phyloP scores from a whole-genome alignment of 805 yeast genomes.

The Candida caryicola region DNA sequence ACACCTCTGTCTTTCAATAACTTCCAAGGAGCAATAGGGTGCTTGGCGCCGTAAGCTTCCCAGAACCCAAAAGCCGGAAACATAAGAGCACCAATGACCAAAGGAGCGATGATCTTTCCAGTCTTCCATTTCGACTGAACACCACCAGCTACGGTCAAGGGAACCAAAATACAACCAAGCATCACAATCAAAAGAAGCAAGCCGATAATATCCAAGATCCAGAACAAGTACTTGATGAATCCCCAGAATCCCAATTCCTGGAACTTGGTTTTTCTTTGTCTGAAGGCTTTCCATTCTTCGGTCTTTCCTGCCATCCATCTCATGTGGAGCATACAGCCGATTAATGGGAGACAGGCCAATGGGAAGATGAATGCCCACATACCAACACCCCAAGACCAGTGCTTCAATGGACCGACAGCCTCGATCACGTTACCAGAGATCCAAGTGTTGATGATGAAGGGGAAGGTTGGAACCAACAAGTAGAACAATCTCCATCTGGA shows the following conservation, averaged over 20 bases:
- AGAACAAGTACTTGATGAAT: constrained; percentile 14
- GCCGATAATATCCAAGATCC: constrained; percentile 37
- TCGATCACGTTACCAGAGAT: constrained; percentile 17
- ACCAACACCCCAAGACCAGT: constrained; percentile 20
- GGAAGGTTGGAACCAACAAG: constrained; percentile 14
- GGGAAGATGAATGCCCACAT: constrained; percentile 24
- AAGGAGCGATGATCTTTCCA: constrained; percentile 10
- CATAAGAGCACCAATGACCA: constrained; percentile 11
- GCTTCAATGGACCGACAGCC: constrained; percentile 9
- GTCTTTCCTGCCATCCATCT: constrained; percentile 15
- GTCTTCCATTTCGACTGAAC: constrained; percentile 15
- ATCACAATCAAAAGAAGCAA: constrained; percentile 30
- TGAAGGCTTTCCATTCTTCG: constrained; percentile 15
- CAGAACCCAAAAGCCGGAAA: constrained; percentile 15
- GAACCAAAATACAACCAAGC: constrained; percentile 33
- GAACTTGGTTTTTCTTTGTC: constrained; percentile 8
- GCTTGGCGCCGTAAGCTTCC: constrained; percentile 14
- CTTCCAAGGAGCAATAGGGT: constrained; percentile 15
- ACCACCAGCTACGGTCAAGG: constrained; percentile 33
- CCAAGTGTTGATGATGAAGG: constrained; percentile 21
- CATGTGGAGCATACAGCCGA: constrained; percentile 16
- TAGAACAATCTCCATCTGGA: constrained; percentile 18
- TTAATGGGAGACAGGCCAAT: constrained; percentile 16
- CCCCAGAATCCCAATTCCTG: constrained; percentile 22
- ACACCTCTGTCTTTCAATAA: constrained; percentile 17